These are phyloP conservation scores for Prunella vulgaris DNA, from an alignment of 257 asterid species.

Conservation along the genomic window DNA sequence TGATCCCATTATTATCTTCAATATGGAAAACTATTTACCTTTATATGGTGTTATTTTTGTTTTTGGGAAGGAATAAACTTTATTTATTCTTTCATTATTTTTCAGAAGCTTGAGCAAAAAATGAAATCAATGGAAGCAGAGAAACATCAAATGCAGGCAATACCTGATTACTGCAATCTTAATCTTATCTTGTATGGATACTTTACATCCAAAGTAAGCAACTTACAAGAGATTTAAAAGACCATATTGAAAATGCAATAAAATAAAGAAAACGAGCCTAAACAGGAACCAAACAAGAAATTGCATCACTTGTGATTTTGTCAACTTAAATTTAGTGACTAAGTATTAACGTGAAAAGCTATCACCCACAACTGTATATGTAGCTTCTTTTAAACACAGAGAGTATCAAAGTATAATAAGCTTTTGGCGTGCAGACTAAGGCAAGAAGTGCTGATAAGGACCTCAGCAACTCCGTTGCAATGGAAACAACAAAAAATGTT, in stretches of 20 bases:
- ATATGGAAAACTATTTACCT: too few relatives aligned
- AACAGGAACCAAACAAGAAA: background rate
- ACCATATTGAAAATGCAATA: too few relatives aligned
- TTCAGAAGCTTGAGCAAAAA: constrained; percentile 68
- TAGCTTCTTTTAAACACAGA: constrained; percentile 2
- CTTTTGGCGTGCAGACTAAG: constrained; percentile 42
- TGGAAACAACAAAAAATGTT: constrained; percentile 30
- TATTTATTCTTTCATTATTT: constrained; percentile 46
- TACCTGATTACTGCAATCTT: constrained; percentile 13
- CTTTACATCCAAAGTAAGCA: background rate
- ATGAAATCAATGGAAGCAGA: constrained; percentile 37
- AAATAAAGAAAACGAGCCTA: too few relatives aligned
- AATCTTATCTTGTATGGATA: background rate
- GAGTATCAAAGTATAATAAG: background rate
- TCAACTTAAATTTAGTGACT: background rate
- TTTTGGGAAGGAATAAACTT: background rate
- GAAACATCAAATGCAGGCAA: constrained; percentile 39
- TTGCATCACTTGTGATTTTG: background rate
- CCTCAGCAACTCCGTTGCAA: constrained; percentile 17
- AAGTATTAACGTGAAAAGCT: too few relatives aligned
- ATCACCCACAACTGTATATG: too few relatives aligned
- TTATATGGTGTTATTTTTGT: too few relatives aligned
- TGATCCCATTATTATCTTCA: too few relatives aligned
- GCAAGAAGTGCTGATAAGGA: constrained; percentile 30
- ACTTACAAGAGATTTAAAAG: background rate